Base-by-base conservation (phyloP, 352 stramenopile species). In the Globisporangium lucens region DNA sequence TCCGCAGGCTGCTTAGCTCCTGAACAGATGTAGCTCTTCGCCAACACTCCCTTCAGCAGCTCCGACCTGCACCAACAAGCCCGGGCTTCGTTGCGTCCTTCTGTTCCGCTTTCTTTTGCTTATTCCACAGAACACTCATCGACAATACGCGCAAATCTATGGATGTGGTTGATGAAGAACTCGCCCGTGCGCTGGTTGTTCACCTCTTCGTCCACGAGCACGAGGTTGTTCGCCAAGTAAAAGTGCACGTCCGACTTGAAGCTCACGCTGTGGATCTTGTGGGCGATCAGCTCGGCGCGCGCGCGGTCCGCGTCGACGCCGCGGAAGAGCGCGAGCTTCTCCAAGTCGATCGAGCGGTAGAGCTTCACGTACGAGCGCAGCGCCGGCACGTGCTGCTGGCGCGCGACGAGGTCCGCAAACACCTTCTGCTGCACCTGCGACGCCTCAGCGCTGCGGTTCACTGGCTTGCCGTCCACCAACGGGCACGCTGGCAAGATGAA, bases 331-430 rank as follows among this genome's bases (percentile, higher is more conserved):
- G 92, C 92, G 29, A 99, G 84, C 81, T 99, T 99, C 46, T 85
- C 87, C 41, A 98, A 75, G 47, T 89, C 84, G 74, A 99, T 98
- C 55, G 94, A 98, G 7, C 94, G 97, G 82, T 99, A 99, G 7
- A 99, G 80, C 72, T 98, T 98, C 72, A 99, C 86, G 83, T 98
- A 99, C 57, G 91, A 98, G 62, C 95, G 80, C 56, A 99, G 84
- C 69, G 94, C 95, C 52, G 90, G 82, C 61, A 98, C 85, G 61
- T 89, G 86, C 65, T 89, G 75, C 74, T 98, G 90, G 49, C 85
- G 78, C 36, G 75, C 68, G 53, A 98, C 94, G 78, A 99, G 92
- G 46, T 94, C 84, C 56, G 91, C 82, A 67, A 99, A 98, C 33
- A 92, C 75, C 67, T 87, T 85, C 65, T 91, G 79, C 73, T 97